These are phyloP conservation scores for Spencermartinsiella europaea DNA, from an alignment of 805 yeast genomes.

Conservation along the genomic window DNA sequence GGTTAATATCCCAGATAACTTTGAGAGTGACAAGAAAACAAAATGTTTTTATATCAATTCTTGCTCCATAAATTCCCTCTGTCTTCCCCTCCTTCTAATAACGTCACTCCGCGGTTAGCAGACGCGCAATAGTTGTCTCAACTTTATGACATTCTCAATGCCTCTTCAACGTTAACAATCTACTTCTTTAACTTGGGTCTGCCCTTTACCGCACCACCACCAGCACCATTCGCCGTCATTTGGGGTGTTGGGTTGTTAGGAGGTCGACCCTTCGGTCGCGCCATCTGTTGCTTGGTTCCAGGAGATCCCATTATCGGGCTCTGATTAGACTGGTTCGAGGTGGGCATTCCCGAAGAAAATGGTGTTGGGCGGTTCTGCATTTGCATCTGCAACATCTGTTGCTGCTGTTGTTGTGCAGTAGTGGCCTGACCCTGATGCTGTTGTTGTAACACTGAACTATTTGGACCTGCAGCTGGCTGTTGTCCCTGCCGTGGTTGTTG, in stretches of 20 bases:
- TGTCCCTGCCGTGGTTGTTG: slow-evolving; percentile 21
- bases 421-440: slow-evolving; percentile 21
- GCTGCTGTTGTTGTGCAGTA: slow-evolving; percentile 23
- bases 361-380: slow-evolving; percentile 19
- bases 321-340: slow-evolving; percentile 1
- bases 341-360: neutral
- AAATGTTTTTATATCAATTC: too few species aligned
- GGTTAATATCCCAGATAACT: too few species aligned
- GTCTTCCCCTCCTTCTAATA: too few species aligned
- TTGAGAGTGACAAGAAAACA: too few species aligned
- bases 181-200: slow-evolving; percentile 9
- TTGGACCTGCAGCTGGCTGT: slow-evolving; percentile 17
- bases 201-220: slow-evolving; percentile 6
- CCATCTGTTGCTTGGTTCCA: slow-evolving; percentile 6
- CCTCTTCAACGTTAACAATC: too few species aligned
- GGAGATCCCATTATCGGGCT: slow-evolving; percentile 5
- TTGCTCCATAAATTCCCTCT: too few species aligned
- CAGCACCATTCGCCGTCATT: slow-evolving; percentile 6
- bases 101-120: too few species aligned
- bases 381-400: slow-evolving; percentile 26
- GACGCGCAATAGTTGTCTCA: too few species aligned
- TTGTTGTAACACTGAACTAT: slow-evolving; percentile 9
- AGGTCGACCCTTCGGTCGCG: slow-evolving; percentile 1
- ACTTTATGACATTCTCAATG: too few species aligned
- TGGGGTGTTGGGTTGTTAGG: slow-evolving; percentile 1